Conservation (phyloP, 805 yeast genomes). For the Sungouiella blattae region DNA sequence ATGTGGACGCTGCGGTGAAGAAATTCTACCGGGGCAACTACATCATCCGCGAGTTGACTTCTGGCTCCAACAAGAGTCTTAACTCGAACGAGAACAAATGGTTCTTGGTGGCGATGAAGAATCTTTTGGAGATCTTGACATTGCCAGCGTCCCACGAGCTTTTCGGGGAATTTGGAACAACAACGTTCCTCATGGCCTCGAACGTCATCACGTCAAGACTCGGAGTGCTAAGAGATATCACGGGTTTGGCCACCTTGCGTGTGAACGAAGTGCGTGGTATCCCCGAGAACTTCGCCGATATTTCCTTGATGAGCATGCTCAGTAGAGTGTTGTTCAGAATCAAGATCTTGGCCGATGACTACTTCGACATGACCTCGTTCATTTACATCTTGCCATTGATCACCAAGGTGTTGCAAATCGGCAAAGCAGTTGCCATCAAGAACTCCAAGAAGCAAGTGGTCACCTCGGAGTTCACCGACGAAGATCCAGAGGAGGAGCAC, state of each 20-base stretch:
- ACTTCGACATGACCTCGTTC: slow-evolving; percentile 63
- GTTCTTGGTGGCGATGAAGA: slow-evolving; percentile 64
- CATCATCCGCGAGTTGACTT: slow-evolving; percentile 52
- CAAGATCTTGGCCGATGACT: slow-evolving; percentile 70
- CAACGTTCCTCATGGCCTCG: slow-evolving; percentile 55
- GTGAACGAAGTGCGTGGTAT: slow-evolving; percentile 45
- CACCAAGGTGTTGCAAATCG: slow-evolving; percentile 61
- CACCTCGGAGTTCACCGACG: slow-evolving; percentile 72
- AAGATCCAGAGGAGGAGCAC: slow-evolving; percentile 87
- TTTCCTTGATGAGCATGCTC: slow-evolving; percentile 51
- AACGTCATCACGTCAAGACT: slow-evolving; percentile 48
- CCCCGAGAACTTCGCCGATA: slow-evolving; percentile 45
- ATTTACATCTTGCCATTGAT: slow-evolving; percentile 75
- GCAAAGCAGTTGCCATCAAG: slow-evolving; percentile 53
- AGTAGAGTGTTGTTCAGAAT: slow-evolving; percentile 71
- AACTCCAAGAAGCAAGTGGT: slow-evolving; percentile 48
- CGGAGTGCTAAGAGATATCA: slow-evolving; percentile 45
- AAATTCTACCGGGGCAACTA: slow-evolving; percentile 48
- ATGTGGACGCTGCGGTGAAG: slow-evolving; percentile 37
- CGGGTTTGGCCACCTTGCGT: slow-evolving; percentile 73
- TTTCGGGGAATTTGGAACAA: slow-evolving; percentile 42
- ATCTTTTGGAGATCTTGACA: slow-evolving; percentile 44
- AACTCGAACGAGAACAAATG: slow-evolving; percentile 67
- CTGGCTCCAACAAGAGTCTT: slow-evolving; percentile 24
- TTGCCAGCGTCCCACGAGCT: slow-evolving; percentile 28